Base-by-base conservation (phyloP, 1,284 basidiomycete species). In the Ganoderma multipileum region DNA sequence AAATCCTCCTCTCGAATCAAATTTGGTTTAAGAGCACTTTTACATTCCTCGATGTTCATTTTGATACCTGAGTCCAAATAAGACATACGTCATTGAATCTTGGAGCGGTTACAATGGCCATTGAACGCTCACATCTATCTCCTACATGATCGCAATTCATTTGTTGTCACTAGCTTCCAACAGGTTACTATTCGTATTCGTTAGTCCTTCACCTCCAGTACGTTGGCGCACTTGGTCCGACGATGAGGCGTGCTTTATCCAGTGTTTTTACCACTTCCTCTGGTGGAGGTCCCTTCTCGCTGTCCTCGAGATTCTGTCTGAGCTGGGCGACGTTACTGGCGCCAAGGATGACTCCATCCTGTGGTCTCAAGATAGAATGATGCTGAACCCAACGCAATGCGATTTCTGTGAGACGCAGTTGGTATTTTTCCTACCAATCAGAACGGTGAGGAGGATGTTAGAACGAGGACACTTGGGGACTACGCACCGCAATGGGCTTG, bases 201-300 rank as follows among this genome's bases (percentile, higher is more conserved):
- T 42, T 12, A 30, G 3, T 50, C 16, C 52, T 38, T 80, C 71
- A 86, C 50, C 85, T 83, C 85, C 85, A 88, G 76, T 88, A 89
- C 30, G 77, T 74, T 0, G 87, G 85, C 20, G 81, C 79, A 58
- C 81, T 76, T 4, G 80, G 79, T 23, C 82, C 83, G 3, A 86
- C 84, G 23, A 84, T 79, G 63, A 73, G 75, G 75, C 83, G 83
- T 7, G 87, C 86, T 71, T 86, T 81, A 68, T 89, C 85, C n/a
- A 89, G 77, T 57, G 82, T 82, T 62, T 83, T 75, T 28, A 87
- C 75, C 20, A 89, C 83, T 26, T 85, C 84, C 57, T 85, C 79
- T 0, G 86, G 83, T 20, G 88, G 76, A 16, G 86, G 85, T 0
- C 86, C 87, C 72, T 84, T 83, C 76, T 85, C 84, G 67, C 78